These are phyloP conservation scores for Beta vulgaris DNA, from an alignment of 148 eudicot genomes.

Conservation along the genomic window DNA sequence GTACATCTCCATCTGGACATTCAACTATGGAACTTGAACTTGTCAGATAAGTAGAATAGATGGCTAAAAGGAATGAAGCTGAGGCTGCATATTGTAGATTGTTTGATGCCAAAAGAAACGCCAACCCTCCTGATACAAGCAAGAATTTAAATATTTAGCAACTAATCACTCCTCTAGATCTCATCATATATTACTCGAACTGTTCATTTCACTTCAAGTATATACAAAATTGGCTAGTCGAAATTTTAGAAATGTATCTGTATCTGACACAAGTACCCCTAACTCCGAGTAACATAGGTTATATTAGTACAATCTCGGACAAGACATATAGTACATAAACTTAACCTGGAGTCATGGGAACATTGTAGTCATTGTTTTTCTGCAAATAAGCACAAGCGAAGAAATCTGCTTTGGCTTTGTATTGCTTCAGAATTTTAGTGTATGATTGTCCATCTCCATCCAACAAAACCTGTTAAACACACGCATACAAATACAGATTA, in stretches of 20 bases:
- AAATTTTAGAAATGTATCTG: too few relatives aligned
- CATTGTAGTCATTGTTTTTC: slow-evolving; percentile 65
- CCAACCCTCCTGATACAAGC: slow-evolving; percentile 54
- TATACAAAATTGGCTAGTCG: too few relatives aligned
- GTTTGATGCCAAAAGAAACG: slow-evolving; percentile 57
- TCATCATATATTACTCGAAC: too few relatives aligned
- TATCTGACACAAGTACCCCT: too few relatives aligned
- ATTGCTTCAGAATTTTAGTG: slow-evolving; percentile 50
- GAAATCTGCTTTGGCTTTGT: slow-evolving; percentile 77
- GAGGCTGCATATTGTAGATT: slow-evolving; percentile 75
- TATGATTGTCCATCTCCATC: slow-evolving; percentile 59
- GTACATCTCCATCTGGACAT: slow-evolving; percentile 60
- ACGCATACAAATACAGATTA: background rate
- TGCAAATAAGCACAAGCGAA: slow-evolving; percentile 74
- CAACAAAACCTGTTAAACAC: slow-evolving; percentile 40
- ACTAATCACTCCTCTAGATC: background rate
- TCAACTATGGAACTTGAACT: slow-evolving; percentile 35
- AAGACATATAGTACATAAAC: background rate
- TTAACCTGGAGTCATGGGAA: slow-evolving; percentile 69
- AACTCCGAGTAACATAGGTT: too few relatives aligned
- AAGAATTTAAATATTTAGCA: background rate
- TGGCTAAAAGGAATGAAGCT: slow-evolving; percentile 63
- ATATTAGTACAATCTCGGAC: too few relatives aligned
- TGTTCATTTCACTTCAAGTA: too few relatives aligned
- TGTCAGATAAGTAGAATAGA: slow-evolving; percentile 71